phyloP scores from a whole-genome alignment of 805 yeast genomes.

The Groenewaldozyma tartarivorans region DNA sequence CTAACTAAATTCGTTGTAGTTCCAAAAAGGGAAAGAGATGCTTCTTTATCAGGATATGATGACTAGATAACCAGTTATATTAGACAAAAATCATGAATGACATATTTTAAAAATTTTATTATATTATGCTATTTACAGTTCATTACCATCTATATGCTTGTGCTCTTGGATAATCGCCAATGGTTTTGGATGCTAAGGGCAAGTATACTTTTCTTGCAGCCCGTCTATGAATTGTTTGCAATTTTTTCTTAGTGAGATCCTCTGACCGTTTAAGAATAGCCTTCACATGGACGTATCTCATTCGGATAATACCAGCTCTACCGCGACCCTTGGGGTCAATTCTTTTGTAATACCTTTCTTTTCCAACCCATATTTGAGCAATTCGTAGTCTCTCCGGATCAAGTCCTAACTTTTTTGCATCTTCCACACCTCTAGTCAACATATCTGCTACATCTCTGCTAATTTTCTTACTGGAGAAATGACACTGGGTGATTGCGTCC shows the following conservation, averaged over 20 bases:
- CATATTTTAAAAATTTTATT: no score
- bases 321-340: conserved; percentile 86
- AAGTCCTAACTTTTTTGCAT: conserved; percentile 52
- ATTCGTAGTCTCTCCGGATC: conserved; percentile 57
- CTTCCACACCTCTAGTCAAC: conserved; percentile 60
- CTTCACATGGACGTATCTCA: conserved; percentile 71
- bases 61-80: conserved; percentile 17
- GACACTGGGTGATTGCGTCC: conserved; percentile 85
- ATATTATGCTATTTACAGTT: background rate
- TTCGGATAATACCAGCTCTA: conserved; percentile 67
- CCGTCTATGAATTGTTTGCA: conserved; percentile 37
- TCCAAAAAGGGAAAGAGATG: conserved; percentile 21
- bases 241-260: conserved; percentile 39
- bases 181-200: conserved; percentile 31
- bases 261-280: conserved; percentile 57
- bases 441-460: conserved; percentile 70
- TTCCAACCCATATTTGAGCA: conserved; percentile 82
- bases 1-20: conserved; percentile 12
- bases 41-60: conserved; percentile 26
- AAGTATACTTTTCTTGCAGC: conserved; percentile 43
- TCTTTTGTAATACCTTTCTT: conserved; percentile 75
- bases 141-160: conserved; percentile 30
- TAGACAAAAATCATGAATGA: background rate
- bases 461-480: conserved; percentile 72
- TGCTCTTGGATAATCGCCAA: conserved; percentile 25